Evolutionary conservation across 2,329 filamentous ascomycete species (phyloP).

Genomic region (Parafenestella ontariensis): DNA sequence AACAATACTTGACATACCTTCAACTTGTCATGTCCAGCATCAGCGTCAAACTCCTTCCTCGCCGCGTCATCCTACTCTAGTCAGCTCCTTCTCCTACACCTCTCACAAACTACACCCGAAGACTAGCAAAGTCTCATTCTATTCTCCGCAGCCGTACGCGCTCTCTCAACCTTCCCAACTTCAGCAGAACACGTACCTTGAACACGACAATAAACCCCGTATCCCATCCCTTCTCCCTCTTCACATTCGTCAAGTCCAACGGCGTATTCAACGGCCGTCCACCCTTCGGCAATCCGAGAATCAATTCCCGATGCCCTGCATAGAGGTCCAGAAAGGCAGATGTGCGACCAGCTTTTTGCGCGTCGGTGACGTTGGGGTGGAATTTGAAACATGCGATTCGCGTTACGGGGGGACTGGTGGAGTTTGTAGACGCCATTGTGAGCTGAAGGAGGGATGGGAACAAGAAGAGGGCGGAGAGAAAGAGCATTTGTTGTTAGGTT

Average conservation of each 20-base stretch:
- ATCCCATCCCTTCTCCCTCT: constrained; percentile 34
- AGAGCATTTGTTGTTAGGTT: background rate
- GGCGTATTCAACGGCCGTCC: constrained; percentile 30
- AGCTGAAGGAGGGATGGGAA: background rate
- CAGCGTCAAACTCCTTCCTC: constrained; percentile 29
- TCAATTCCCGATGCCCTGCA: constrained; percentile 21
- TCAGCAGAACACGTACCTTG: constrained; percentile 20
- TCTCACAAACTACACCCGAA: too few relatives aligned
- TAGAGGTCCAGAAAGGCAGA: constrained; percentile 32
- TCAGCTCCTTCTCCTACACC: too few relatives aligned
- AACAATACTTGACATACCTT: constrained; percentile 29
- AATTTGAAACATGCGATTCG: constrained; percentile 36
- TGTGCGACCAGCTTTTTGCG: constrained; percentile 30
- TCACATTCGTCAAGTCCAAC: constrained; percentile 28
- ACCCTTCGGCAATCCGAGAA: constrained; percentile 23
- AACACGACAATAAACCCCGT: constrained; percentile 35
- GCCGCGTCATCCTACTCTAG: constrained; percentile 26
- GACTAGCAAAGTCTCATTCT: too few relatives aligned
- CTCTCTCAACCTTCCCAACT: background rate
- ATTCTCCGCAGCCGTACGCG: too few relatives aligned
- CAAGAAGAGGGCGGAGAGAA: background rate
- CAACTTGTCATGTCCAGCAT: constrained; percentile 30
- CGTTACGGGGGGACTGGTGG: constrained; percentile 15
- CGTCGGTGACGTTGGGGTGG: constrained; percentile 15
- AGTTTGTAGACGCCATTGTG: background rate